phyloP scores from a whole-genome alignment of 768 basidiomycete genomes.

The Lentinula boryana region DNA sequence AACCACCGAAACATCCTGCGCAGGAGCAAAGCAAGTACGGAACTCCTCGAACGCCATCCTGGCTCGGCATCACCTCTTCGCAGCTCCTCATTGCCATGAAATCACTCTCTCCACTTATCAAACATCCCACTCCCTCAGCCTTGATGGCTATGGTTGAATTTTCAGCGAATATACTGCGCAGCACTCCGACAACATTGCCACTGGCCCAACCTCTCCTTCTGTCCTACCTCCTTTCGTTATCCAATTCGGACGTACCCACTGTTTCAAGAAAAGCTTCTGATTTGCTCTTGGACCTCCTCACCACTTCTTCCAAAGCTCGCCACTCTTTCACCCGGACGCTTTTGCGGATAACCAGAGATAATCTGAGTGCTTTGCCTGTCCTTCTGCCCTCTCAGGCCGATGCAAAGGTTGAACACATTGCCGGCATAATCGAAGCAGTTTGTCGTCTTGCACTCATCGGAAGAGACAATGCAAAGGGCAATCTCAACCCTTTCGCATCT shows the following conservation, averaged over 20 bases:
- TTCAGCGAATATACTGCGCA: slow-evolving; percentile 45
- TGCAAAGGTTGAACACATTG: slow-evolving; percentile 62
- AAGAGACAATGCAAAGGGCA: slow-evolving; percentile 10
- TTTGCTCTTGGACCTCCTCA: slow-evolving; percentile 43
- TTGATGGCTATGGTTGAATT: slow-evolving; percentile 52
- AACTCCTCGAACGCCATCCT: slow-evolving; percentile 61
- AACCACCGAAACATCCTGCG: slow-evolving; percentile 13
- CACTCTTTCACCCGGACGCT: slow-evolving; percentile 49
- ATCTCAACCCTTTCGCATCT: slow-evolving; percentile 39
- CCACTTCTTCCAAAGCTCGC: slow-evolving; percentile 31
- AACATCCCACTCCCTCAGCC: slow-evolving; percentile 67
- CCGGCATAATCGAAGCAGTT: slow-evolving; percentile 64
- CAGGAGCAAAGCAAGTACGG: slow-evolving; percentile 20
- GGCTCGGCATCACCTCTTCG: slow-evolving; percentile 76
- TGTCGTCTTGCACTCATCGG: slow-evolving; percentile 40
- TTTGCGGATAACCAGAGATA: slow-evolving; percentile 55
- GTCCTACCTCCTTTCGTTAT: slow-evolving; percentile 68
- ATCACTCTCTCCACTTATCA: slow-evolving; percentile 60
- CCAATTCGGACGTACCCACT: slow-evolving; percentile 48
- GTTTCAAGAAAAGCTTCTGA: slow-evolving; percentile 44
- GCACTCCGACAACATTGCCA: slow-evolving; percentile 58
- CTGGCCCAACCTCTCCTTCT: slow-evolving; percentile 63
- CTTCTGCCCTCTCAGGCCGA: slow-evolving; percentile 68
- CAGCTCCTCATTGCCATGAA: slow-evolving; percentile 84
- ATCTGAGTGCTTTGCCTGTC: slow-evolving; percentile 66